A percentile compares a stretch with the other conserved stretches of the same genome.
Evolutionary conservation across 345 rosid genomes (phyloP).

Genomic region (Anastatica hierochuntica): DNA sequence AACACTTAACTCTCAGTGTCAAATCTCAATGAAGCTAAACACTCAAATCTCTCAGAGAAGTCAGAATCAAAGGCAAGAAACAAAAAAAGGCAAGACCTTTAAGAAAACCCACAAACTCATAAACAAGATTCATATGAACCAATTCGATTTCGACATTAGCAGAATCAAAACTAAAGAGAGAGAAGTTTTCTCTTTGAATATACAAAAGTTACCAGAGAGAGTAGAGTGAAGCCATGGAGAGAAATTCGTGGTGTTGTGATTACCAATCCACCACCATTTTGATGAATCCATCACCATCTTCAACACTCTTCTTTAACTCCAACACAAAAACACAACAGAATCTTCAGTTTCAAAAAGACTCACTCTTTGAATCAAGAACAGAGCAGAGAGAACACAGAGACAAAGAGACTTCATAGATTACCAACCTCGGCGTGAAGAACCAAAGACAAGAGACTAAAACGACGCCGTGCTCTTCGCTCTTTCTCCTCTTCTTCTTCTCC

Average conservation of each 20-base stretch:
- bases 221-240: constrained; percentile 31
- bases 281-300: constrained; percentile 23
- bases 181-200: background rate
- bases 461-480: constrained; percentile 13
- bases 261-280: constrained; percentile 34
- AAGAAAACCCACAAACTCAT: background rate
- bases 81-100: background rate
- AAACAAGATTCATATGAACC: too few relatives aligned
- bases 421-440: too few relatives aligned
- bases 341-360: constrained; percentile 3
- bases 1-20: background rate
- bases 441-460: background rate
- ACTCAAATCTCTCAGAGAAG: background rate
- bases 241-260: constrained; percentile 27
- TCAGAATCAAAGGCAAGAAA: too few relatives aligned
- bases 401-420: too few relatives aligned
- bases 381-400: background rate
- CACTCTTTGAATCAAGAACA: background rate
- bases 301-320: constrained; percentile 3
- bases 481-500: background rate
- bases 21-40: background rate
- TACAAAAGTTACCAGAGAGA: constrained; percentile 16
- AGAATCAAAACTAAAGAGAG: background rate
- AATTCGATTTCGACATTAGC: too few relatives aligned
- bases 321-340: background rate